These are phyloP conservation scores for Rhododendron molle DNA, from an alignment of 148 eudicot species.

Conservation along the genomic window DNA sequence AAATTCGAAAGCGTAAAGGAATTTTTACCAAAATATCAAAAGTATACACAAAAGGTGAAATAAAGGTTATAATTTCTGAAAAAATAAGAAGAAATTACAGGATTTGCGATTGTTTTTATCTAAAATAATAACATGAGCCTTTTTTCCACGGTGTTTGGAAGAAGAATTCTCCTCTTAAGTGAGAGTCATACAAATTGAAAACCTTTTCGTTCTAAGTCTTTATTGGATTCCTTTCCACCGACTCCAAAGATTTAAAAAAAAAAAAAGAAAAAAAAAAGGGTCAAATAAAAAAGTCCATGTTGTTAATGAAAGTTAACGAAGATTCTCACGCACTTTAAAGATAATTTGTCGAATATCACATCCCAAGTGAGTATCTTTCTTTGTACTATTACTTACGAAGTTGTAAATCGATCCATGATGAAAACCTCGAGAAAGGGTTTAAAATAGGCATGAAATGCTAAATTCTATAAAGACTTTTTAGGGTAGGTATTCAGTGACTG, in stretches of 20 bases:
- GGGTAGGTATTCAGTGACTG: no score
- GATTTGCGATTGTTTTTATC: not conserved
- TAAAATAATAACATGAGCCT: no score
- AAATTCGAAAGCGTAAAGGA: no score
- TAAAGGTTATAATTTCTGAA: no score
- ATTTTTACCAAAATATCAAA: no score
- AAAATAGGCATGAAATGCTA: no score
- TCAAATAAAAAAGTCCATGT: not conserved
- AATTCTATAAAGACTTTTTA: no score
- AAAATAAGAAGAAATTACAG: not conserved
- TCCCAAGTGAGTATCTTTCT: not conserved
- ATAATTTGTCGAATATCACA: not conserved
- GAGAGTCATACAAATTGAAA: not conserved
- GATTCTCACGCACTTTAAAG: not conserved
- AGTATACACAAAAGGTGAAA: no score
- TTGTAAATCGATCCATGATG: not conserved
- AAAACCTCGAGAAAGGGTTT: not conserved
- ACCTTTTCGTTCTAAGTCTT: not conserved
- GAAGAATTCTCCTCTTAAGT: not conserved
- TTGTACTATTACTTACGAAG: no score
- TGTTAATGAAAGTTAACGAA: not conserved
- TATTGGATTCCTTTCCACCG: conserved; percentile 12
- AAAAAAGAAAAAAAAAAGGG: no score
- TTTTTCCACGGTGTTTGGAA: not conserved
- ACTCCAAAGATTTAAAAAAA: not conserved